Base-by-base conservation (phyloP, 2,329 filamentous ascomycete genomes). In the Myriosclerotinia curreyana region DNA sequence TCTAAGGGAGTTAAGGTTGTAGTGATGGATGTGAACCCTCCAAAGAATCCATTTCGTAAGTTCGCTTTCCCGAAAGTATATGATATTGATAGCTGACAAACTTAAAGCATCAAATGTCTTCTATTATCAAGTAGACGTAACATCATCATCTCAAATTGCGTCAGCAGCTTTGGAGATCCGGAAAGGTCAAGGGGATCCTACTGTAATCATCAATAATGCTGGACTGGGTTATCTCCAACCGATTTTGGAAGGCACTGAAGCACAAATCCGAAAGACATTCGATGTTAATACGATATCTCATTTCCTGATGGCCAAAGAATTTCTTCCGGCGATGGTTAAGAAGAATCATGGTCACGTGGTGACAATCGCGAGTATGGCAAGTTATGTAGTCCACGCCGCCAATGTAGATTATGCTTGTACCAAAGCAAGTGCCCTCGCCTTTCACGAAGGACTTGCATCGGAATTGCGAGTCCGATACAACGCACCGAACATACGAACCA, bases 121-220 rank as follows among this genome's bases (percentile, higher is more conserved):
- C 72, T 88, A 85, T 77, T 89, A 86, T 77, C 76, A 85, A 69
- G 88, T 86, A 76, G 87, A 92, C 75, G 81, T 92, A 69, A 84
- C 86, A 36, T 86, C 82, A 0, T 76, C 82, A 3, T 73, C 79
- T 12, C 78, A 79, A 42, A 81, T 91, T 69, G 74, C 79, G 7
- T 74, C 76, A 7, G 80, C 80, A 8, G 86, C 84, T 1, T 72
- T 78, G 12, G 72, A 76, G 2, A 82, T 91, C 70, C 81, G 83
- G 59, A 74, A 76, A 38, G 72, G 79, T 14, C 77, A 89, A 66
- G 88, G 88, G 65, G 72, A 83, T 63, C 88, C 88, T 0, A 91
- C 87, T 0, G 80, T 92, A 65, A 77, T 92, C 6, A 86, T 90
- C 76, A 90, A 90, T 78, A 90, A 90, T 73, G 88, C 88, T 9